phyloP scores from a whole-genome alignment of 352 stramenopile genomes.

The Globisporangium perplexum region DNA sequence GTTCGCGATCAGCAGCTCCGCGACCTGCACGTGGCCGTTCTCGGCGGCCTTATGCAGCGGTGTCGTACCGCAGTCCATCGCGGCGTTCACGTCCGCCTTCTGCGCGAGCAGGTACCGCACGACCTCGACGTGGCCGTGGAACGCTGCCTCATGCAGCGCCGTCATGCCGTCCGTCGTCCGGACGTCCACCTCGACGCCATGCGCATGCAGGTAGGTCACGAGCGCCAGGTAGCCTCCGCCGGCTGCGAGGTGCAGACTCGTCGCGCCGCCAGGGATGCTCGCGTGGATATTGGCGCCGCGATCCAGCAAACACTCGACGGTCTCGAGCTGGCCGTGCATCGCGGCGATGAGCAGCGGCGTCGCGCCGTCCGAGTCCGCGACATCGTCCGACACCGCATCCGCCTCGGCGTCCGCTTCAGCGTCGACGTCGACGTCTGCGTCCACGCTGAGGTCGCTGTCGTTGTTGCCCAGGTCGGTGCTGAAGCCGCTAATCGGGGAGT shows the following conservation, averaged over 20 bases:
- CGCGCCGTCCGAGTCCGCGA: constrained; percentile 29
- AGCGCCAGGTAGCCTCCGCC: constrained; percentile 35
- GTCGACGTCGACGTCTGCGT: neutral
- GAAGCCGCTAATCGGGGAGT: neutral
- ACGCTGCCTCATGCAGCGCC: constrained; percentile 41
- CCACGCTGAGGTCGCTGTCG: neutral
- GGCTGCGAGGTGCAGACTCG: constrained; percentile 47
- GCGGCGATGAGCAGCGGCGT: constrained; percentile 51
- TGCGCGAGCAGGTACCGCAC: constrained; percentile 30
- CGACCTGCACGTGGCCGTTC: constrained; percentile 43
- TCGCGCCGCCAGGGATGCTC: constrained; percentile 32
- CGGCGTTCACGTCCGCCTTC: constrained; percentile 39
- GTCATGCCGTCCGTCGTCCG: constrained; percentile 35
- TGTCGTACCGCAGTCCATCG: constrained; percentile 40
- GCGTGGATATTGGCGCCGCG: constrained; percentile 37
- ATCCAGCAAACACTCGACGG: constrained; percentile 36
- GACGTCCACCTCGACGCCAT: constrained; percentile 30
- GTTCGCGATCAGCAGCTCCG: constrained; percentile 37
- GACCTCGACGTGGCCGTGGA: constrained; percentile 38
- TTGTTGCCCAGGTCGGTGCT: neutral
- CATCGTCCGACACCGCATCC: constrained; percentile 8
- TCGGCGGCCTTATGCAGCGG: constrained; percentile 48
- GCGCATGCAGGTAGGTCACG: constrained; percentile 33
- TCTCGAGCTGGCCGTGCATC: constrained; percentile 57
- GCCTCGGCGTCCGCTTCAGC: neutral